Evolutionary conservation across 2,329 filamentous ascomycete genomes (phyloP).

Genomic region (Aspergillus neoniger): DNA sequence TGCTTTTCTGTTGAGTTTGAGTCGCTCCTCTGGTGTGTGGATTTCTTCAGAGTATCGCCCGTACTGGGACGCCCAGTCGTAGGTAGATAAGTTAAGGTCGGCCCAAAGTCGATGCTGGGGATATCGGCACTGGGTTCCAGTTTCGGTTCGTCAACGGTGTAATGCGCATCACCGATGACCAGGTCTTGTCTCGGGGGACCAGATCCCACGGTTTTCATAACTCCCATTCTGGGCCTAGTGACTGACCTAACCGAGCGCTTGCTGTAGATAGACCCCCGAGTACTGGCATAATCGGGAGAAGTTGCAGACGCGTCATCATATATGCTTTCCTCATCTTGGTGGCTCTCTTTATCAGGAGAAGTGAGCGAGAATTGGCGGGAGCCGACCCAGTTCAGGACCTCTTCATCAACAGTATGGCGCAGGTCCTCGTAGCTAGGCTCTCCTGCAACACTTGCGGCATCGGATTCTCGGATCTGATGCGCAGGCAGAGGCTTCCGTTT

Average conservation of each 20-base stretch:
- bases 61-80: slow-evolving; percentile 57
- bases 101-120: slow-evolving; percentile 81
- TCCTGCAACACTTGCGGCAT: slow-evolving; percentile 27
- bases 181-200: slow-evolving; percentile 45
- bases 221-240: slow-evolving; percentile 71
- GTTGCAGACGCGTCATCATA: slow-evolving; percentile 66
- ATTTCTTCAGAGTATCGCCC: slow-evolving; percentile 52
- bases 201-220: slow-evolving; percentile 74
- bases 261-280: slow-evolving; percentile 55
- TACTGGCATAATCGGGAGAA: slow-evolving; percentile 79
- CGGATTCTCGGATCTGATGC: slow-evolving; percentile 28
- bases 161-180: slow-evolving; percentile 51
- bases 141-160: slow-evolving; percentile 37
- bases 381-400: slow-evolving; percentile 54
- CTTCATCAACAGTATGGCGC: slow-evolving; percentile 48
- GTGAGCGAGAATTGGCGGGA: slow-evolving; percentile 28
- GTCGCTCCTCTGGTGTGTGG: slow-evolving; percentile 34
- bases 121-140: slow-evolving; percentile 56
- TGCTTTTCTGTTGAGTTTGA: slow-evolving; percentile 37
- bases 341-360: slow-evolving; percentile 29
- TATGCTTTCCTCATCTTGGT: slow-evolving; percentile 42
- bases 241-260: slow-evolving; percentile 43
- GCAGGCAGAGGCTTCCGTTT: slow-evolving; percentile 56
- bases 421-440: slow-evolving; percentile 46
- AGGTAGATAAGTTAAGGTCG: slow-evolving; percentile 70